These are phyloP conservation scores for Starmerella ratchasimensis DNA, from an alignment of 805 yeast genomes.

Conservation along the genomic window DNA sequence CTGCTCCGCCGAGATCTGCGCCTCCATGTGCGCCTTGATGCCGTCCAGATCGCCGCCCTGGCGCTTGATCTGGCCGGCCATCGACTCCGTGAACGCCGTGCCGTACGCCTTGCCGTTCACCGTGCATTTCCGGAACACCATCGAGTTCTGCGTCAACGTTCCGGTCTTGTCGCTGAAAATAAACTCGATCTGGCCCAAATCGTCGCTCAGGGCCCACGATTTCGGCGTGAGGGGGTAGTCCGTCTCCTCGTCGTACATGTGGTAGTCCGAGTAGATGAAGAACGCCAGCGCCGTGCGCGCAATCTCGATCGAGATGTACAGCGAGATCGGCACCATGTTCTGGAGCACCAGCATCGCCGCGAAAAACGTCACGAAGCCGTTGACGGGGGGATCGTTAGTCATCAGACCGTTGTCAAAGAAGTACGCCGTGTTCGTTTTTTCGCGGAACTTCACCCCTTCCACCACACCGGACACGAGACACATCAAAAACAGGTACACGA, in stretches of 20 bases:
- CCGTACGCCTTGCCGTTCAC: conserved; percentile 58
- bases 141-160: conserved; percentile 66
- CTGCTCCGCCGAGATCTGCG: conserved; percentile 32
- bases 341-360: conserved; percentile 64
- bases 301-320: conserved; percentile 65
- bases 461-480: conserved; percentile 59
- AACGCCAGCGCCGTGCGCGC: conserved; percentile 65
- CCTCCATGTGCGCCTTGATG: conserved; percentile 33
- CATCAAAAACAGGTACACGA: conserved; percentile 43
- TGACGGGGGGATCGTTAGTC: conserved; percentile 45
- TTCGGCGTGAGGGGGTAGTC: conserved; percentile 72
- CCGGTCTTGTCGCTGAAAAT: conserved; percentile 77
- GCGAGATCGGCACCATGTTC: conserved; percentile 65
- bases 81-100: conserved; percentile 63
- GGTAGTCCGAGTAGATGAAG: conserved; percentile 55
- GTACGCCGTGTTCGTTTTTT: conserved; percentile 32
- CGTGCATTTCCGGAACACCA: conserved; percentile 71
- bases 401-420: conserved; percentile 51
- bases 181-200: conserved; percentile 71
- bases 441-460: conserved; percentile 49
- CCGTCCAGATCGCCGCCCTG: conserved; percentile 36
- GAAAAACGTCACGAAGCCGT: conserved; percentile 55
- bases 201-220: conserved; percentile 74
- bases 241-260: conserved; percentile 52
- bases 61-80: conserved; percentile 56